Percentiles rank a stretch among this genome's conserved stretches.
These are phyloP conservation scores for Pythium rhizo-oryzae DNA, from an alignment of 352 stramenopile genomes.

Conservation along the genomic window DNA sequence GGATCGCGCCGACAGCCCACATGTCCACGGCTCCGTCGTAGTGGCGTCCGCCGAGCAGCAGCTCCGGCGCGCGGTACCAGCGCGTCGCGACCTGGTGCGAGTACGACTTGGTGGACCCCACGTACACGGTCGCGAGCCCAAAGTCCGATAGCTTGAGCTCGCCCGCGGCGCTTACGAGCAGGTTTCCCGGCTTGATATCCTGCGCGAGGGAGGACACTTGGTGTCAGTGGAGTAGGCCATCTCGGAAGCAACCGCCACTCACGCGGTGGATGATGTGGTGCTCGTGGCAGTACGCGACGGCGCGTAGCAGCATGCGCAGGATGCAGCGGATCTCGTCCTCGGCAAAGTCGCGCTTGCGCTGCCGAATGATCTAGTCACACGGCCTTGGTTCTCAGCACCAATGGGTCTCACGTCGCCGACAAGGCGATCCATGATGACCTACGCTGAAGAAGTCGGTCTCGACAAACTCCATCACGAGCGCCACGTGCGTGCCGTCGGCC, in stretches of 20 bases:
- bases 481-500: slow-evolving; percentile 55
- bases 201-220: slow-evolving; percentile 7
- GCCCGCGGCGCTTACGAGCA: slow-evolving; percentile 52
- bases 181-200: slow-evolving; percentile 79
- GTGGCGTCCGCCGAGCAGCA: slow-evolving; percentile 68
- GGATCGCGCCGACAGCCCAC: slow-evolving; percentile 69
- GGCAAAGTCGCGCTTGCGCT: slow-evolving; percentile 37
- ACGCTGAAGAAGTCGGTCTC: slow-evolving; percentile 62
- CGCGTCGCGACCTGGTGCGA: slow-evolving; percentile 80
- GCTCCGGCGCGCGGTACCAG: slow-evolving; percentile 82
- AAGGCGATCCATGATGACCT: slow-evolving; percentile 1
- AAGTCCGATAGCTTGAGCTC: slow-evolving; percentile 82
- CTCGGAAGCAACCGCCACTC: background rate
- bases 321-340: slow-evolving; percentile 52
- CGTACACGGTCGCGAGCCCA: slow-evolving; percentile 73
- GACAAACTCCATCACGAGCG: slow-evolving; percentile 77
- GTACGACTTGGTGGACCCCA: slow-evolving; percentile 40
- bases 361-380: slow-evolving; percentile 42
- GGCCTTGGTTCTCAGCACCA: background rate
- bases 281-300: slow-evolving; percentile 60
- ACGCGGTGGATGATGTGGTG: slow-evolving; percentile 71
- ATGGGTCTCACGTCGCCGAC: too few species aligned
- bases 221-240: too few species aligned
- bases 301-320: slow-evolving; percentile 70
- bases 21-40: slow-evolving; percentile 75